Conservation (phyloP, 2,329 filamentous ascomycete species). For the Phyllosticta paracitricarpa region DNA sequence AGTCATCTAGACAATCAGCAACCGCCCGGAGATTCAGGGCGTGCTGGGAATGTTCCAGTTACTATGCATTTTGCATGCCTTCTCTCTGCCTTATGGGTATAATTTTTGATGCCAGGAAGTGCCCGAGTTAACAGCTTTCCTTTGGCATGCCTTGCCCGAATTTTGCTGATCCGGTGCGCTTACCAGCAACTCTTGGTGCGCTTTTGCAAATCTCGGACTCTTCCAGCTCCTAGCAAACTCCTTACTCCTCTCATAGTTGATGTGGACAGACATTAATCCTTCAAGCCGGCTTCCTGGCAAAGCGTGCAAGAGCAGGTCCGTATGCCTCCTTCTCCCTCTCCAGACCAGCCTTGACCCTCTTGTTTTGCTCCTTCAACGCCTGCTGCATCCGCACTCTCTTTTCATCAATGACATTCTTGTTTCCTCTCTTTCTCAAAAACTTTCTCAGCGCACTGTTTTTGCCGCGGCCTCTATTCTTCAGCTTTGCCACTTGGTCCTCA, state of each 20-base stretch:
- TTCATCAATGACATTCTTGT: constrained; percentile 93
- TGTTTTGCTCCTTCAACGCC: constrained; percentile 59
- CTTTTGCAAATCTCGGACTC: too few relatives aligned
- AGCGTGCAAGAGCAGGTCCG: constrained; percentile 77
- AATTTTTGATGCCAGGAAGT: neutral
- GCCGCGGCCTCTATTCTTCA: constrained; percentile 71
- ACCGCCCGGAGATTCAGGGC: too few relatives aligned
- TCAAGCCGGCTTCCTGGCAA: constrained; percentile 55
- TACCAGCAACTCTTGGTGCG: too few relatives aligned
- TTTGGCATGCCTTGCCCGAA: too few relatives aligned
- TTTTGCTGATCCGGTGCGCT: too few relatives aligned
- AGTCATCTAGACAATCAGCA: too few relatives aligned
- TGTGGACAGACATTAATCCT: neutral
- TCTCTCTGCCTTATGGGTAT: neutral
- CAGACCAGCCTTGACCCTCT: constrained; percentile 57
- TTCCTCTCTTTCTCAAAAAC: constrained; percentile 82
- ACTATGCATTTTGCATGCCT: neutral
- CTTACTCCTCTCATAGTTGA: neutral
- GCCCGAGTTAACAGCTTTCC: neutral
- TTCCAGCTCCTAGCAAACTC: neutral
- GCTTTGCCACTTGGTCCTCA: constrained; percentile 46
- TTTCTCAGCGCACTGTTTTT: constrained; percentile 84
- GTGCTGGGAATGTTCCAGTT: neutral
- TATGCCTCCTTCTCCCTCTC: constrained; percentile 62
- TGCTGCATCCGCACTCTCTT: constrained; percentile 80